Evolutionary conservation across 2,329 filamentous ascomycete genomes (phyloP).

Genomic region (Cytospora leucostoma): DNA sequence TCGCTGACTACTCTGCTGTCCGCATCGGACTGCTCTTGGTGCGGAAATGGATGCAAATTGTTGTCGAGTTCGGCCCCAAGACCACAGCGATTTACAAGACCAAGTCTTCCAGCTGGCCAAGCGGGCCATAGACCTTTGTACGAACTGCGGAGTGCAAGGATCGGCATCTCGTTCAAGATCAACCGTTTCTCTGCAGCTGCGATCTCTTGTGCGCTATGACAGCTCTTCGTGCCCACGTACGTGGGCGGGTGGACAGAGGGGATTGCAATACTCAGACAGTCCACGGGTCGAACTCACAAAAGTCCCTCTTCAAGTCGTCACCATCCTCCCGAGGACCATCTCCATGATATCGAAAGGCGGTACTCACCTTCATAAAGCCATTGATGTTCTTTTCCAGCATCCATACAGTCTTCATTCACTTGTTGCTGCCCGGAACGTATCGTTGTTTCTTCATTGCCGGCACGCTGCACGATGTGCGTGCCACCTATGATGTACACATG

Average conservation of each 20-base stretch:
- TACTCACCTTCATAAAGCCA: neutral
- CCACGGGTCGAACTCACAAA: neutral
- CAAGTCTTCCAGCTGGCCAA: too few species aligned
- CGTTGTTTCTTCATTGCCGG: conserved; percentile 9
- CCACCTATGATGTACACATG: conserved; percentile 1
- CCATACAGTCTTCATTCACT: neutral
- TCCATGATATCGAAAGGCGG: neutral
- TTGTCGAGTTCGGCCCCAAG: too few species aligned
- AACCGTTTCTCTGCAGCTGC: neutral
- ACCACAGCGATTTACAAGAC: too few species aligned
- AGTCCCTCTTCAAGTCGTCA: neutral
- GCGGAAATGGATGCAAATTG: too few species aligned
- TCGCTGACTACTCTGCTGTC: too few species aligned
- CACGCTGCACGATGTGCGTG: conserved; percentile 1
- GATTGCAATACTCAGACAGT: neutral
- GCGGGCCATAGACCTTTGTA: too few species aligned
- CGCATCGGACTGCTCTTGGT: too few species aligned
- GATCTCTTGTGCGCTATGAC: conserved; percentile 1
- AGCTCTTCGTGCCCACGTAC: conserved; percentile 4
- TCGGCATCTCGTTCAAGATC: neutral
- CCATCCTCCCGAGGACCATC: neutral
- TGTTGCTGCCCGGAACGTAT: conserved; percentile 10
- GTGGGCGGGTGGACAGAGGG: neutral
- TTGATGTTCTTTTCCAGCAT: neutral
- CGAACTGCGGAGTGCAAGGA: neutral